These are phyloP conservation scores for Penicillium salamii DNA, from an alignment of 495 filamentous ascomycete species.

Conservation along the genomic window DNA sequence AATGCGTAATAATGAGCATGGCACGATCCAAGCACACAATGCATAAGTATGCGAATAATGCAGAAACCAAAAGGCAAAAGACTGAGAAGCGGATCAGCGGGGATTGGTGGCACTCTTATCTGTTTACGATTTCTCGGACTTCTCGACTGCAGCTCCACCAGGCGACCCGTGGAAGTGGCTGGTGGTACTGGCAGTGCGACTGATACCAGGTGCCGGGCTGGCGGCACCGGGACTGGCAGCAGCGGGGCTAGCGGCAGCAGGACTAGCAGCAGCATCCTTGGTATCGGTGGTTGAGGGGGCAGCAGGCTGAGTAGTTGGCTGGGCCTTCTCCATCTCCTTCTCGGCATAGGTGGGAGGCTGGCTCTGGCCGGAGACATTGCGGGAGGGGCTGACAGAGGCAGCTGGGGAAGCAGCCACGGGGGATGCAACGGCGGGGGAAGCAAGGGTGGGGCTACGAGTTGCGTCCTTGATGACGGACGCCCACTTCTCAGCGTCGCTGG, in stretches of 20 bases:
- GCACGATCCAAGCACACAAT: neutral
- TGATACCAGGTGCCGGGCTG: slow-evolving; percentile 15
- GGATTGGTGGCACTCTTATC: neutral
- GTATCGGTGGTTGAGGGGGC: slow-evolving; percentile 1
- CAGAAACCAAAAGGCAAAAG: neutral
- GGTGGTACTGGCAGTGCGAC: slow-evolving; percentile 27
- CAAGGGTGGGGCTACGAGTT: slow-evolving; percentile 16
- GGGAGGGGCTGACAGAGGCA: neutral
- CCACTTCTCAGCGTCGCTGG: slow-evolving; percentile 78
- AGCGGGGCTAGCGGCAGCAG: neutral
- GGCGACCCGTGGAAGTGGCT: slow-evolving; percentile 32
- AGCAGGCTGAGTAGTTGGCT: slow-evolving; percentile 7
- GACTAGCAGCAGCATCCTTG: neutral
- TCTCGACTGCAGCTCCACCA: slow-evolving; percentile 24
- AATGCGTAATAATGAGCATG: neutral
- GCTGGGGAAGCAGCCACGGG: slow-evolving; percentile 2
- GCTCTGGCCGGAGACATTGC: slow-evolving; percentile 9
- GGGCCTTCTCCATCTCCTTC: slow-evolving; percentile 23
- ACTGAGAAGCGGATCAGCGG: neutral
- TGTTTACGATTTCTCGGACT: slow-evolving; percentile 12
- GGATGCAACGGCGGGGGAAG: slow-evolving; percentile 6
- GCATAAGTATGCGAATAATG: neutral
- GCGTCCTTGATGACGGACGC: slow-evolving; percentile 62
- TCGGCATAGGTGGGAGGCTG: slow-evolving; percentile 28
- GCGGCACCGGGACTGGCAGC: slow-evolving; percentile 1